phyloP scores from a whole-genome alignment of 2,329 filamentous ascomycete species.

The Zymoseptoria tritici region DNA sequence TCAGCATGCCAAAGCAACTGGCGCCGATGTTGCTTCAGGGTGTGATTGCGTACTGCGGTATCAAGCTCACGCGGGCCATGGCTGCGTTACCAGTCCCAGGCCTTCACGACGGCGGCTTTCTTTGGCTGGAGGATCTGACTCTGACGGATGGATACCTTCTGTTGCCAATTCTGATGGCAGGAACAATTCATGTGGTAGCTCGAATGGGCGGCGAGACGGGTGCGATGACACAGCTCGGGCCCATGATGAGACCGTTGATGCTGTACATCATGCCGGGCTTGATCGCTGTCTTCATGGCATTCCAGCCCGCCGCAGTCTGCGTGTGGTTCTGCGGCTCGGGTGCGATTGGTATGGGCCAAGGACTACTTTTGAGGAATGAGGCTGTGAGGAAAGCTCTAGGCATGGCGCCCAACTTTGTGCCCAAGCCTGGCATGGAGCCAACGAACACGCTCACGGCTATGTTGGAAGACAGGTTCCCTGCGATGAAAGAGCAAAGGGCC shows the following conservation, averaged over 20 bases:
- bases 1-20: conserved; percentile 46
- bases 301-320: conserved; percentile 52
- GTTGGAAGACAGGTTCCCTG: conserved; percentile 1
- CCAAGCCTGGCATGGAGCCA: conserved; percentile 10
- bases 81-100: conserved; percentile 70
- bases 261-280: conserved; percentile 46
- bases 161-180: conserved; percentile 49
- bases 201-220: conserved; percentile 47
- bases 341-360: conserved; percentile 34
- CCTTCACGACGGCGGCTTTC: conserved; percentile 59
- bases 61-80: conserved; percentile 70
- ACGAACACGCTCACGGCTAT: neutral
- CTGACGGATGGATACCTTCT: conserved; percentile 68
- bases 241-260: conserved; percentile 35
- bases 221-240: conserved; percentile 21
- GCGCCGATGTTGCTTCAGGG: conserved; percentile 53
- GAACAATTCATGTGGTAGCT: conserved; percentile 23
- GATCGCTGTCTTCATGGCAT: conserved; percentile 47
- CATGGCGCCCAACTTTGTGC: conserved; percentile 32
- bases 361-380: conserved; percentile 31
- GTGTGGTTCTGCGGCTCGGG: conserved; percentile 52
- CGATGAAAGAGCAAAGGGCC: conserved; percentile 2
- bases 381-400: conserved; percentile 32
- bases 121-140: conserved; percentile 77
- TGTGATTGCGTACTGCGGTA: conserved; percentile 72